Base-by-base conservation (phyloP, 331 rosid genomes). In the Malus hybrid region DNA sequence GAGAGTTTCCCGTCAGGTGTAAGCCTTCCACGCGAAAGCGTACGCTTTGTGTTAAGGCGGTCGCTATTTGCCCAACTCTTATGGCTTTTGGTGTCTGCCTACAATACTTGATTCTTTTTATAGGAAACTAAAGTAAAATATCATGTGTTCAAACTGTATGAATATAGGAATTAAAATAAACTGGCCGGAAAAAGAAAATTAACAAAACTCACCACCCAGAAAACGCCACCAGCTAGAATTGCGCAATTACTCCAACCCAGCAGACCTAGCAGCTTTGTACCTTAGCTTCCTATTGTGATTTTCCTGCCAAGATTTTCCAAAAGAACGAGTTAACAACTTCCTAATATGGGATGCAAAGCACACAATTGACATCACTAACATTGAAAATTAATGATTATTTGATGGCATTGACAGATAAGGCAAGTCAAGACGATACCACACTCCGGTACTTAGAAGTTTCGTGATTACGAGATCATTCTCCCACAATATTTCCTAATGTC, bases 251-350 rank as follows among this genome's bases (percentile, higher is more conserved):
- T 91, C 92, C 67, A 79, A 70, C 44, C 80, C 85, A 73, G 83
- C 82, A 75, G 82, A 75, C 86, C 89, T 84, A 39, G 88, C 74
- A 82, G 81, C 78, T 88, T 84, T 93, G 73, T 81, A 84, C 78
- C 80, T 85, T 80, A 93, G 85, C 87, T 85, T 93, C 86, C 92
- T 87, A 71, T 88, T 91, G 55, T 76, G 87, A 78, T 46, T 85
- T 88, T 93, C 98, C 98, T 93, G 89, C 67, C 64, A 76, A 72
- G 75, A 15, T 63, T 71, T 32, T 6, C 42, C 19, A 52, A n/a
- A 31, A 52, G 6, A 32, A 34, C 15, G 67, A 57, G 2, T 73
- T 42, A 13, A n/a, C 22, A 33, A 59, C 18, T 73, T 8, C 44
- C 69, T 31, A 8, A 32, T 18, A 32, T 31, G 44, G 24, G 10